Evolutionary conservation across 2,329 filamentous ascomycete genomes (phyloP), one percentile per base, ranked within the genome.

Genomic region (Sporothrix brasiliensis): DNA sequence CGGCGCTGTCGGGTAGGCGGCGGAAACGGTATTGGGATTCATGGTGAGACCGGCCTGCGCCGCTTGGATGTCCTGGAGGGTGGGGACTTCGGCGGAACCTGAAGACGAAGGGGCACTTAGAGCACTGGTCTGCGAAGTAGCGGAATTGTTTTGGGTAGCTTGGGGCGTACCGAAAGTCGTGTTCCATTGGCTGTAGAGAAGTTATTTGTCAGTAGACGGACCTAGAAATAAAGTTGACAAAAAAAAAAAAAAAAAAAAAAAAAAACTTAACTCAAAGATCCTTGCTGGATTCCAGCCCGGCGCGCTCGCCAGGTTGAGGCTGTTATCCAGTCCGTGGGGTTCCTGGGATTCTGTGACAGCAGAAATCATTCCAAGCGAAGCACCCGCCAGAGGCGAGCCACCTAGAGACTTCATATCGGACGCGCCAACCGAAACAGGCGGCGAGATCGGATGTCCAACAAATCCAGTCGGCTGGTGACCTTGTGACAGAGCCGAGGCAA

Each of bases 221-320:
- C 13, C 27, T 4, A 30, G 10, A 9, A 27, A 11, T 4, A 21
- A 50, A 50, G 19, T 24, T 16, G 13, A 21, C 4, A 27, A 49
- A 7, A 5, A 21, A 6, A 27, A 49, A 7, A 5, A 27, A 58
- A 24, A 24, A 2, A 39, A 11, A 50, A 67, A n/a, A 27, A 4
- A 34, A 21, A 7, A 44, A 87, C 92, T 85, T 87, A 97, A 97
- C 93, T 94, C 92, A 85, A 97, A 94, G 74, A 97, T 93, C 71
- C 91, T 88, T 44, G 91, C 87, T 30, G 93, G 94, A 76, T 97
- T 96, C 93, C 93, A 97, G 70, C 85, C 82, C 30, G 86, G 84
- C 63, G 87, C 85, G 72, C 91, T 90, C 74, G 88, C 83, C 77
- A 92, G 80, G 60, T 86, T 81, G 78, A 92, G 83, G 58, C 84